Evolutionary conservation across 441 rosid genomes (phyloP), one percentile per base, ranked within the genome.

Genomic region (Melastoma candidum): DNA sequence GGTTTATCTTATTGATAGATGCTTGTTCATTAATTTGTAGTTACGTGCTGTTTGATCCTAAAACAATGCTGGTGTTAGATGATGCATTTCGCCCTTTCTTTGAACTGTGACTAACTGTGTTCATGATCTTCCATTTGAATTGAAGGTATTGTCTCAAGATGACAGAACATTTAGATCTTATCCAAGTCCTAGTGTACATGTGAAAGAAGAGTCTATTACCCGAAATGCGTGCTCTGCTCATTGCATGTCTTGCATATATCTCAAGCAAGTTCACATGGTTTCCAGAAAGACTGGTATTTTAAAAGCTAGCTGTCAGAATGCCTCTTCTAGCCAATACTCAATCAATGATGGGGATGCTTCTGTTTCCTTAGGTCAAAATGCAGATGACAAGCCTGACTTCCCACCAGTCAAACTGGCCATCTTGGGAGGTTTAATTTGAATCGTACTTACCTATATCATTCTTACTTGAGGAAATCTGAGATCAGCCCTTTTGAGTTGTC

Each of bases 181-280:
- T 60, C 72, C 70, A 82, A 73, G 71, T 74, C 78, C 59, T 67
- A 78, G 71, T 68, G 71, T 58, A 75, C 65, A 24, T 58, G 56
- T 63, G 44, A 68, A 60, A 68, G 68, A 59, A 61, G 90, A 83
- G 69, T 86, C 89, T 61, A 94, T 95, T 73, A 89, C 85, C 59
- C 83, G 93, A 70, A 83, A 83, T 70, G 82, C 79, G 58, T 85
- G 88, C 65, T 84, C 75, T 55, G 80, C 95, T 60, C 87, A 94
- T 69, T 81, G 95, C 75, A 83, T 94, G 53, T 92, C 94, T 47
- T 92, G 96, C 68, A 80, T 80, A 87, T 96, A 86, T 68, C 82
- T 61, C 60, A 76, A 68, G 63, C 59, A 60, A 58, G 76, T 72
- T 67, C 60, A 59, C 55, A 71, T 78, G 73, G 85, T 74, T 64